These are phyloP conservation scores for Neurospora terricola DNA, from an alignment of 495 filamentous ascomycete genomes.

Conservation along the genomic window DNA sequence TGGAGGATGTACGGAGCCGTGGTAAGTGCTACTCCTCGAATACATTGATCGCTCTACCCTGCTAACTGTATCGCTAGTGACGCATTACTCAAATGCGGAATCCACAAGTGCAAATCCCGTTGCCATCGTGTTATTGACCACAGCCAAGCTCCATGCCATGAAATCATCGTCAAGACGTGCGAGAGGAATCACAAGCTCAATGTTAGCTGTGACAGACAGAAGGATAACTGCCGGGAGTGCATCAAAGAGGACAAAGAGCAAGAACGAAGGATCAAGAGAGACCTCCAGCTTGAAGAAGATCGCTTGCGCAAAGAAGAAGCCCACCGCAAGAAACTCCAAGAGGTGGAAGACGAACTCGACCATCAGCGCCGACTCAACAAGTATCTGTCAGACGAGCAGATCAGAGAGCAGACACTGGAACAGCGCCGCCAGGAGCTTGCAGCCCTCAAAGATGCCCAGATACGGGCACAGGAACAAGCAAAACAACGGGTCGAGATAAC, in stretches of 20 bases:
- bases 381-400: conserved; percentile 34
- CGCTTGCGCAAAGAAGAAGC: conserved; percentile 37
- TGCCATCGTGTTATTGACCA: conserved; percentile 63
- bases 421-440: conserved; percentile 26
- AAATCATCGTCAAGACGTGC: conserved; percentile 40
- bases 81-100: conserved; percentile 47
- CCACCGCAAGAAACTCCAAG: conserved; percentile 41
- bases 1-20: conserved; percentile 60
- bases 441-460: conserved; percentile 7
- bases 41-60: no score
- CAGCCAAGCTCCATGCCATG: conserved; percentile 48
- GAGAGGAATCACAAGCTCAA: conserved; percentile 38
- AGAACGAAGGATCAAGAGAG: conserved; percentile 35
- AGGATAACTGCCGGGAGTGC: conserved; percentile 36
- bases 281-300: conserved; percentile 45
- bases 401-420: conserved; percentile 35
- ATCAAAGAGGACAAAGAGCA: conserved; percentile 39
- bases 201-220: conserved; percentile 21
- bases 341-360: conserved; percentile 49
- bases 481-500: not conserved
- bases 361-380: conserved; percentile 37
- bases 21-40: conserved; percentile 35
- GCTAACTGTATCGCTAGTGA: conserved; percentile 23
- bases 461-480: conserved; percentile 7
- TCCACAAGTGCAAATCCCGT: conserved; percentile 49